Conservation (phyloP, 352 stramenopile genomes). For the Globisporangium parvum region DNA sequence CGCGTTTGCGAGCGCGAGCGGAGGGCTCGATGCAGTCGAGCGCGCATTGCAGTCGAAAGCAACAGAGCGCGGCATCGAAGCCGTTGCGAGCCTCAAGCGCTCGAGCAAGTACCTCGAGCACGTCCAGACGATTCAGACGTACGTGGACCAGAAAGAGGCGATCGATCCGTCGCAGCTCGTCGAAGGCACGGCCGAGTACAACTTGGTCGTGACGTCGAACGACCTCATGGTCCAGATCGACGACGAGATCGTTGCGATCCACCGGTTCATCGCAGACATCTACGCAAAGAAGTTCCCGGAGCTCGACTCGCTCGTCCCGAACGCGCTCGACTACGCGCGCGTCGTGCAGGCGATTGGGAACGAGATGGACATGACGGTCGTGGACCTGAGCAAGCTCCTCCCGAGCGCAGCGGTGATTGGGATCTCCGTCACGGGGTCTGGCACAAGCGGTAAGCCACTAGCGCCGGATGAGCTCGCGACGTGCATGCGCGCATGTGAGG, state of each 20-base stretch:
- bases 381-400: constrained; percentile 89
- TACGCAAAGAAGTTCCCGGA: constrained; percentile 94
- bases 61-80: constrained; percentile 47
- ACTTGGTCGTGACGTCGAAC: constrained; percentile 88
- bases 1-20: constrained; percentile 15
- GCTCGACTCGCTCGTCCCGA: constrained; percentile 91
- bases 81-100: constrained; percentile 68
- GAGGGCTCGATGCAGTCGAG: constrained; percentile 25
- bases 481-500: constrained; percentile 74
- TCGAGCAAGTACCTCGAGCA: constrained; percentile 67
- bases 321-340: constrained; percentile 89
- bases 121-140: constrained; percentile 61
- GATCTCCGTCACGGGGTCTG: constrained; percentile 91
- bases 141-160: constrained; percentile 28
- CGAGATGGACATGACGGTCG: constrained; percentile 91
- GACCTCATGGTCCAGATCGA: constrained; percentile 92
- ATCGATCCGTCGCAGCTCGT: constrained; percentile 31
- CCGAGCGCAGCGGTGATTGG: constrained; percentile 92
- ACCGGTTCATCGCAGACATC: constrained; percentile 88
- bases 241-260: constrained; percentile 88
- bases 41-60: constrained; percentile 31
- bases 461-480: constrained; percentile 54
- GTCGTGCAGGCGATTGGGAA: constrained; percentile 91
- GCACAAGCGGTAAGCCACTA: constrained; percentile 85
- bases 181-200: constrained; percentile 70